Conservation (phyloP, 192 early-diverging fungal species). For the Gonapodya sp. region DNA sequence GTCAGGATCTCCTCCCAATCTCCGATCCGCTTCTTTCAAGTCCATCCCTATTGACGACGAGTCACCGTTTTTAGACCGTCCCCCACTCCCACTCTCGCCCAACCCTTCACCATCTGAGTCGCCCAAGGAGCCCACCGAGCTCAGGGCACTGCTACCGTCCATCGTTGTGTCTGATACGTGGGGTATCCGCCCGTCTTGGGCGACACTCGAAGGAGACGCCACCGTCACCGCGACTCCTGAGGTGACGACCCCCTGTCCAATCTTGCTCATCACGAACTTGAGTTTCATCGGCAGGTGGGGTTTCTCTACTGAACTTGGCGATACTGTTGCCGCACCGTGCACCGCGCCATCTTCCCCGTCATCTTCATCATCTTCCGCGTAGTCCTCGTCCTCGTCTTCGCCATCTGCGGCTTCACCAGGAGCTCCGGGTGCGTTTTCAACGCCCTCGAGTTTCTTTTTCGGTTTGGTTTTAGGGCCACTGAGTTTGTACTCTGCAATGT, state of each 20-base stretch:
- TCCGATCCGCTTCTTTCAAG: background rate
- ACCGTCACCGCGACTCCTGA: background rate
- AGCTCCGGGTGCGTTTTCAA: background rate
- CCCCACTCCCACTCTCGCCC: background rate
- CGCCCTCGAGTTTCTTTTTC: background rate
- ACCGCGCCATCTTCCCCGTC: background rate
- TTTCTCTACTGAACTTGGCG: background rate
- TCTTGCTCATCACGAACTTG: background rate
- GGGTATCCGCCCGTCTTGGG: background rate
- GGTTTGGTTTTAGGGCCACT: background rate
- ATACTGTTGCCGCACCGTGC: background rate
- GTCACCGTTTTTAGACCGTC: background rate
- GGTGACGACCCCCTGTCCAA: background rate
- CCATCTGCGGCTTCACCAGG: background rate
- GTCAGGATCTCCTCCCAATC: background rate
- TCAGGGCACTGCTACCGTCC: background rate
- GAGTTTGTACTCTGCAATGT: background rate
- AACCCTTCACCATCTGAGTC: background rate
- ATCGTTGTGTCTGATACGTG: background rate
- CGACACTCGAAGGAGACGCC: background rate
- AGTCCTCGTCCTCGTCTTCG: background rate
- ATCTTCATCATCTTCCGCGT: background rate
- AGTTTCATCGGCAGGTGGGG: background rate
- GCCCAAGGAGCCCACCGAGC: background rate
- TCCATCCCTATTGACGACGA: background rate